Evolutionary conservation across 768 basidiomycete species (phyloP).

Genomic region (Stropharia rugosoannulata): DNA sequence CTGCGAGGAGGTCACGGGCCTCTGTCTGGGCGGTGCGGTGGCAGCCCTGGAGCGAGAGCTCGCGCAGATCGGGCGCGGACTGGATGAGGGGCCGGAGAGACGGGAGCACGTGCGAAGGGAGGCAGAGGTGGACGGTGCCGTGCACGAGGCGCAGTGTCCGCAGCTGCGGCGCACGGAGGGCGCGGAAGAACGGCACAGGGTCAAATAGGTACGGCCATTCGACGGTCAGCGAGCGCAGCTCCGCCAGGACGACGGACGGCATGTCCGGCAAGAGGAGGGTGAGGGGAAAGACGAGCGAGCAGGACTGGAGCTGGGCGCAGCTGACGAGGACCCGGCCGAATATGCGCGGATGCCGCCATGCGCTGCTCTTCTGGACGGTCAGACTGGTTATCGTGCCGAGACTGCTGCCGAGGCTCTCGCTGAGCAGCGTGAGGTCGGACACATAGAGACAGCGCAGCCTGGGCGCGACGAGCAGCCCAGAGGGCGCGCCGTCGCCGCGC

Average conservation of each 20-base stretch:
- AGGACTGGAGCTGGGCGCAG: constrained; percentile 15
- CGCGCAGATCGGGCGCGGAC: constrained; percentile 11
- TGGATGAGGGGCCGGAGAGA: constrained; percentile 13
- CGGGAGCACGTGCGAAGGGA: constrained; percentile 3
- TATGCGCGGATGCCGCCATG: constrained; percentile 15
- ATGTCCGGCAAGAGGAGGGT: constrained; percentile 5
- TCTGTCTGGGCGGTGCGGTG: constrained; percentile 10
- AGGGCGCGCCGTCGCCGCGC: background rate
- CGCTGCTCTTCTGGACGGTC: constrained; percentile 8
- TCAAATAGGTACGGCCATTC: constrained; percentile 17
- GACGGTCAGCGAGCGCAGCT: constrained; percentile 11
- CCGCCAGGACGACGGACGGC: constrained; percentile 15
- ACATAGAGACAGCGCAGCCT: constrained; percentile 14
- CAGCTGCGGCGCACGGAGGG: constrained; percentile 16
- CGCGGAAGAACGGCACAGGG: constrained; percentile 13
- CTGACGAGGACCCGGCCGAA: constrained; percentile 16
- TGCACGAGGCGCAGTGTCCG: constrained; percentile 12
- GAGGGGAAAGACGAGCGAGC: constrained; percentile 18
- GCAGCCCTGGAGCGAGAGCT: constrained; percentile 14
- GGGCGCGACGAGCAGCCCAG: constrained; percentile 14
- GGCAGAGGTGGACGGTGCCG: constrained; percentile 5
- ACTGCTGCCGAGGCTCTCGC: constrained; percentile 3
- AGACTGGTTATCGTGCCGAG: constrained; percentile 9
- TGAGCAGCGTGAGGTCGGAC: constrained; percentile 20
- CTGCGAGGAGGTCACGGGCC: constrained; percentile 5